Evolutionary conservation across 2,329 filamentous ascomycete species (phyloP).

Genomic region (Mycosphaerella arachidis): DNA sequence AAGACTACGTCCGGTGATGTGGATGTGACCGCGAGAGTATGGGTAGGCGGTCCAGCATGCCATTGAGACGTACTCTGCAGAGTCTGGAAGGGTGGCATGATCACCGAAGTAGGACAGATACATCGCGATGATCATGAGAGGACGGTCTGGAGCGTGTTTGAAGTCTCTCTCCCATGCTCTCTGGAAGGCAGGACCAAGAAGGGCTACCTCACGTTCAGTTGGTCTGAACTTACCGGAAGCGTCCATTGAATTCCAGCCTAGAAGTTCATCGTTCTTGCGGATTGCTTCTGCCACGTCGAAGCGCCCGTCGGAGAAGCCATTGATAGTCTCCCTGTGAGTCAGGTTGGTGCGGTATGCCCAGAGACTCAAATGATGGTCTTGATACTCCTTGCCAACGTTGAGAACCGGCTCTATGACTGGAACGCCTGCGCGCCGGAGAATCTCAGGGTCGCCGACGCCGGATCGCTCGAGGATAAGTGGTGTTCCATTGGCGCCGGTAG

Average conservation of each 20-base stretch:
- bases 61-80: slow-evolving; percentile 47
- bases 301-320: slow-evolving; percentile 48
- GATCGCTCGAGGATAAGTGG: slow-evolving; percentile 58
- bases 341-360: slow-evolving; percentile 50
- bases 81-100: slow-evolving; percentile 12
- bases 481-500: slow-evolving; percentile 54
- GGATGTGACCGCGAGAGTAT: slow-evolving; percentile 57
- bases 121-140: slow-evolving; percentile 44
- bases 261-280: slow-evolving; percentile 43
- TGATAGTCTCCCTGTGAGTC: slow-evolving; percentile 46
- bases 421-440: slow-evolving; percentile 29
- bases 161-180: slow-evolving; percentile 54
- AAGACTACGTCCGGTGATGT: slow-evolving; percentile 46
- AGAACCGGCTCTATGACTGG: slow-evolving; percentile 4
- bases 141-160: slow-evolving; percentile 41
- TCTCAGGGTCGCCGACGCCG: slow-evolving; percentile 47
- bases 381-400: slow-evolving; percentile 14
- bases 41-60: slow-evolving; percentile 55
- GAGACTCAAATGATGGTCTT: slow-evolving; percentile 41
- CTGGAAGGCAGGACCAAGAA: slow-evolving; percentile 51
- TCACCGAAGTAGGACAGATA: slow-evolving; percentile 30
- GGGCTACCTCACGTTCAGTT: slow-evolving; percentile 47
- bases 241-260: slow-evolving; percentile 57
- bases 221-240: slow-evolving; percentile 52
- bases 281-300: slow-evolving; percentile 44